These are phyloP conservation scores for Cladosporium sp. DNA, from an alignment of 2,329 filamentous ascomycete species.

Conservation along the genomic window DNA sequence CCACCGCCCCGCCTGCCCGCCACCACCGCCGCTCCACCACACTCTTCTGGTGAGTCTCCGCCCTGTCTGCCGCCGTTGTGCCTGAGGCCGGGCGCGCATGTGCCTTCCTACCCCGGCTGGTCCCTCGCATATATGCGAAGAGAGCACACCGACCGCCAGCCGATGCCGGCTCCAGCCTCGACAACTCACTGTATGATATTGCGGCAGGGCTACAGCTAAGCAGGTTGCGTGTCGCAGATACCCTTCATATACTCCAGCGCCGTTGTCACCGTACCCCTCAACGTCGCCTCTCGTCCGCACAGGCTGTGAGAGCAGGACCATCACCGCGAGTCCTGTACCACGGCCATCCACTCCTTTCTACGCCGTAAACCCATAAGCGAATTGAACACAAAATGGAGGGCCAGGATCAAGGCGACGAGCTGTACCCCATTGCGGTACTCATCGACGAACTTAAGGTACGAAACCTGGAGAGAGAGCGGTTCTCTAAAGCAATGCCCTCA, in stretches of 20 bases:
- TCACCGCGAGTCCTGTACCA: conserved; percentile 12
- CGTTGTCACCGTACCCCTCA: conserved; percentile 1
- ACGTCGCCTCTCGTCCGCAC: conserved; percentile 6
- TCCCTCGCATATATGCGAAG: conserved; percentile 6
- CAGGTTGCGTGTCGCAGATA: conserved; percentile 1
- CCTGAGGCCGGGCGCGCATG: conserved; percentile 1
- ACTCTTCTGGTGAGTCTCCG: conserved; percentile 2
- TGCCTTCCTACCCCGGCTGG: conserved; percentile 7
- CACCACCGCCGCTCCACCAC: background rate
- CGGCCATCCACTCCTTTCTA: conserved; percentile 11
- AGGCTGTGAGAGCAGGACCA: conserved; percentile 12
- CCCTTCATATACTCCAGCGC: background rate
- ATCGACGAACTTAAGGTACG: conserved; percentile 98
- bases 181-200: background rate
- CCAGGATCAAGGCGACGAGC: conserved; percentile 90
- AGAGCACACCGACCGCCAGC: conserved; percentile 8
- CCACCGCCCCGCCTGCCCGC: background rate
- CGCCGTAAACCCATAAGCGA: background rate
- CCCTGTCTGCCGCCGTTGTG: background rate
- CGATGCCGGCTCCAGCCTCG: background rate
- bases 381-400: conserved; percentile 67
- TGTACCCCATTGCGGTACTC: conserved; percentile 98
- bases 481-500: background rate
- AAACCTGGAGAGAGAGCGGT: conserved; percentile 12
- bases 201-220: background rate